Percentiles rank a stretch among this genome's conserved stretches.
These are phyloP conservation scores for Penicillium griseofulvum DNA, from an alignment of 2,329 filamentous ascomycete species.

Conservation along the genomic window DNA sequence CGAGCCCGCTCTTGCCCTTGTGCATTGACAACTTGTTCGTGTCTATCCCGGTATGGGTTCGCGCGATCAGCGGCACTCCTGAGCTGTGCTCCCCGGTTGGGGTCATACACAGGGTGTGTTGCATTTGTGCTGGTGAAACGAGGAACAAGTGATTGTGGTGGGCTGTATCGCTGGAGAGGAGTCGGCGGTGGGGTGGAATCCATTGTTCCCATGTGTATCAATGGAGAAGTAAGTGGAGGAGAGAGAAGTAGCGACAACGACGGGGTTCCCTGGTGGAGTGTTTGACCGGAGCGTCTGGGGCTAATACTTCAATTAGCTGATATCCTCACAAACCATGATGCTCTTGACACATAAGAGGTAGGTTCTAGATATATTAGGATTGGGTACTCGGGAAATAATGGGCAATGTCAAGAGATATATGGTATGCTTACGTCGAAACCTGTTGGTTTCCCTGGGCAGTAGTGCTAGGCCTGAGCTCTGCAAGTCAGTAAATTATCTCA, in stretches of 20 bases:
- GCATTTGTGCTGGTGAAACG: not conserved
- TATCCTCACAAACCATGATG: not conserved
- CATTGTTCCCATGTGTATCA: not conserved
- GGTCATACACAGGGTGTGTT: not conserved
- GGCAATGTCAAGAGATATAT: not conserved
- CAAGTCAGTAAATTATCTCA: not conserved
- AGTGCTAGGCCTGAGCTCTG: not conserved
- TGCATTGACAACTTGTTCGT: too few species aligned
- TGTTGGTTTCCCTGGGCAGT: not conserved
- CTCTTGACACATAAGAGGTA: not conserved
- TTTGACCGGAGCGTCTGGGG: not conserved
- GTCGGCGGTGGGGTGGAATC: not conserved
- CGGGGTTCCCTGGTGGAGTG: not conserved
- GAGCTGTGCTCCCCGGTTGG: not conserved
- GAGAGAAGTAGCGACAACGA: not conserved
- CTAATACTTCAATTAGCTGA: not conserved
- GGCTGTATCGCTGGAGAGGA: not conserved
- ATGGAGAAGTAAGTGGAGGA: not conserved
- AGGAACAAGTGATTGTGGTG: not conserved
- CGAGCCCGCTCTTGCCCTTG: not conserved
- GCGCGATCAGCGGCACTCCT: not conserved
- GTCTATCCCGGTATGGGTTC: not conserved
- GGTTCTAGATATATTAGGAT: not conserved
- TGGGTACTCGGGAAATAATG: not conserved
- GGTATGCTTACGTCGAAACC: not conserved